Evolutionary conservation across 1,139 yeast genomes (phyloP), one percentile per base, ranked within the genome.

Genomic region (Hemisphaericaspora lyxosophila): DNA sequence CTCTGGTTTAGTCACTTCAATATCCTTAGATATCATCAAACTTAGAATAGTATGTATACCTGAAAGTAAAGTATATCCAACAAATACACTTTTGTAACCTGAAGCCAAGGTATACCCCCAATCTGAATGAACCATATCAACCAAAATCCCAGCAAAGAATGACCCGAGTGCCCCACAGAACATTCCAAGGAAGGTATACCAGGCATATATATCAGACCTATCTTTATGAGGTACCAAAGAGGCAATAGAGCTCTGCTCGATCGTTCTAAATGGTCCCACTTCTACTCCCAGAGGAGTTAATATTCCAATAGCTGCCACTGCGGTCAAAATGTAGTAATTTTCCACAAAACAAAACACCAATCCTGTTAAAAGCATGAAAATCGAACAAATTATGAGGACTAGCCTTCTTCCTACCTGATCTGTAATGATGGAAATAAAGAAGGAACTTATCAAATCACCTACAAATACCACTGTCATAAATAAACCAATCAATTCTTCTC

Each of bases 201-300:
- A 69, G 3, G 72, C 62, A 45, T 64, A 70, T 22, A 65, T 55
- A 47, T 70, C 75, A 0, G 73, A 64, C 37, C 73, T 50, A 17
- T 63, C 51, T 7, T 52, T 50, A 9, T 52, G 44, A 4, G 54
- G 50, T 2, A 59, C 59, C 44, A 68, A 53, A 9, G 67, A 57
- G 0, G 73, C 72, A 28, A 69, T 59, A 1, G 67, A 46, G 28
- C 69, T 55, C 37, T 67, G 73, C 44, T 70, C 75, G 16, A 68
- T 57, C 3, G 72, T 60, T 38, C 73, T 53, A 46, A 67, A 69
- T 0, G 73, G 68, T 0, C 74, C 73, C 12, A 68, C 73, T 43
- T 70, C 75, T 2, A 68, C 70, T 1, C 75, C 75, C 20, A 64
- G 59, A 4, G 73, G 71, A 1, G 73, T 67, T 26, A 69, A 51